Percentiles rank a stretch among this genome's conserved stretches.
Conservation (phyloP, 331 rosid genomes). For the Arachis monticola region DNA sequence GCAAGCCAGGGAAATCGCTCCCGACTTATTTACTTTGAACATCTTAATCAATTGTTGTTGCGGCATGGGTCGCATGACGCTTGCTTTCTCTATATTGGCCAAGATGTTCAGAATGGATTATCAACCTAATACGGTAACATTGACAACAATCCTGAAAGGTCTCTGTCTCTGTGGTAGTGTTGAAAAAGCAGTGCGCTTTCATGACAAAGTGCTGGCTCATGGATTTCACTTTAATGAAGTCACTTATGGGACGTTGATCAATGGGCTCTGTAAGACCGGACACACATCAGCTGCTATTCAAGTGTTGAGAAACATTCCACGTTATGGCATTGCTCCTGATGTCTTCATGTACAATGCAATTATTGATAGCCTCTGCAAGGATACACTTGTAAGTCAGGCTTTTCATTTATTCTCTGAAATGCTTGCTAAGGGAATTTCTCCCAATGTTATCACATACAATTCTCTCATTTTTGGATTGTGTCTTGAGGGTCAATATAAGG, state of each 20-base stretch:
- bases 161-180: constrained; percentile 5
- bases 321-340: too few relatives aligned
- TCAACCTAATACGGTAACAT: constrained; percentile 6
- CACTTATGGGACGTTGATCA: constrained; percentile 36
- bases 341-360: too few relatives aligned
- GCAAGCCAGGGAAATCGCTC: not conserved
- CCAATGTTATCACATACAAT: too few relatives aligned
- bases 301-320: too few relatives aligned
- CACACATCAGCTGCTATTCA: constrained; percentile 5
- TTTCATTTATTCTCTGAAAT: too few relatives aligned
- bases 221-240: constrained; percentile 13
- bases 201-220: not conserved
- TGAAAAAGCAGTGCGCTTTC: constrained; percentile 18
- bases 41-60: constrained; percentile 39
- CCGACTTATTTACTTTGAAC: not conserved
- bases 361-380: too few relatives aligned
- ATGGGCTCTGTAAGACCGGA: constrained; percentile 32
- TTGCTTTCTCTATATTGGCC: constrained; percentile 35
- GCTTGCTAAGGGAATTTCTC: too few relatives aligned
- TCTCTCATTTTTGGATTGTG: too few relatives aligned
- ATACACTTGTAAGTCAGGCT: too few relatives aligned
- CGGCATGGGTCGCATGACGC: constrained; percentile 3
- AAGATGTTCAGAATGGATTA: constrained; percentile 33
- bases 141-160: constrained; percentile 31
- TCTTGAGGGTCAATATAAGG: too few relatives aligned